Base-by-base conservation (phyloP, 495 filamentous ascomycete species). In the Daldinia bambusicola region DNA sequence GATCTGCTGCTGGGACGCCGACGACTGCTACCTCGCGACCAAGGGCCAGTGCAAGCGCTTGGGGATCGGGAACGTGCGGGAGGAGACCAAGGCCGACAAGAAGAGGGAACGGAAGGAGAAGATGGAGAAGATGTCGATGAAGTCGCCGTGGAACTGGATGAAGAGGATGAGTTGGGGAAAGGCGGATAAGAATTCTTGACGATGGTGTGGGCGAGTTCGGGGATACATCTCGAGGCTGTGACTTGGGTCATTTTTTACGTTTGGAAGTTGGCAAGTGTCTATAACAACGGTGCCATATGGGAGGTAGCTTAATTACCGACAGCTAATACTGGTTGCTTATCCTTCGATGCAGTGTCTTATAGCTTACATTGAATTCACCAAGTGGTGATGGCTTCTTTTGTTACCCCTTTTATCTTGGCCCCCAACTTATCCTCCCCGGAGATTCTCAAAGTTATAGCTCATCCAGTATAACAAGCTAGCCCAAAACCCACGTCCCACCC, bases 31-130 rank as follows among this genome's bases (percentile, higher is more conserved):
- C 26, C 30, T 61, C 14, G 57, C 57, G 40, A 31, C 22, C 2
- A 31, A 45, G 22, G 57, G 57, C 12, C 57, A 48, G 20, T 61
- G 57, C 8, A 45, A 43, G 26, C n/a, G 57, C 6, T 20, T 61
- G n/a, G 57, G 57, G 4, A 61, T 61, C 14, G 57, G 57, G 1
- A 48, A 34, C 18, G 57, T 61, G 0, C 48, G 57, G 57, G 40
- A 45, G 30, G 22, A 18, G 3, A 3, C 1, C 1, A 26, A 26
- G 26, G 3, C 26, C 26, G 26, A 26, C 26, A 26, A 26, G 26
- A 26, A 26, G 0, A 61, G 57, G 57, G 40, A 45, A 14, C 13
- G 18, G 26, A 48, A 32, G 38, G 12, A 61, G 40, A 34, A n/a
- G 40, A n/a, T 31, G 2, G 13, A 43, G 37, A 48, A 48, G 18